phyloP scores from a whole-genome alignment of 179 eudicot species.

The Vitellaria paradoxa region DNA sequence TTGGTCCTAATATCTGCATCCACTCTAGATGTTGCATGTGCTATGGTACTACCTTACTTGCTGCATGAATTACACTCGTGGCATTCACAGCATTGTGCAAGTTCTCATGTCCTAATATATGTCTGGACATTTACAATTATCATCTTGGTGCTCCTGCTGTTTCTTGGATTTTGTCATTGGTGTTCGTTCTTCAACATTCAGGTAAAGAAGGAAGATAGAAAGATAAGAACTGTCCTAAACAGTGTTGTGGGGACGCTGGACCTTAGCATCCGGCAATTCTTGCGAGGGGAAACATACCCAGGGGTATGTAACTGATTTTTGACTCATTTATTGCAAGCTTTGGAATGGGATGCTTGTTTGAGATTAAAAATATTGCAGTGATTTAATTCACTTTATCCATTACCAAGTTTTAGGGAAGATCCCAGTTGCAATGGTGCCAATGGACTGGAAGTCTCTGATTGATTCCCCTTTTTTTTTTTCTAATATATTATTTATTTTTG shows the following conservation, averaged over 20 bases:
- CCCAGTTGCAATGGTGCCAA: not conserved
- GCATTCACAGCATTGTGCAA: not conserved
- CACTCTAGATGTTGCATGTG: not conserved
- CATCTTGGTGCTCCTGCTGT: not conserved
- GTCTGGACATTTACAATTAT: not conserved
- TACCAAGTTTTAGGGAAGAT: not conserved
- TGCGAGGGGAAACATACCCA: conserved; percentile 68
- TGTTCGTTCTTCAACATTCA: conserved; percentile 20
- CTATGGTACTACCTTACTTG: not conserved
- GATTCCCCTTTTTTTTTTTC: not conserved
- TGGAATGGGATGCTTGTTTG: not conserved
- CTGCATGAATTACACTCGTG: not conserved
- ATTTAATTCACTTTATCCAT: not conserved
- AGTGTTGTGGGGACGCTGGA: conserved; percentile 86
- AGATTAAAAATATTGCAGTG: not conserved
- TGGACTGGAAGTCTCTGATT: not conserved
- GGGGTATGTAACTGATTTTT: conserved; percentile 41
- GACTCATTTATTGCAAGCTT: conserved; percentile 10
- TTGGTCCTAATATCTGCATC: no score
- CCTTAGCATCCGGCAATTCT: conserved; percentile 63
- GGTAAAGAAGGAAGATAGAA: conserved; percentile 74
- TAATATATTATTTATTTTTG: not conserved
- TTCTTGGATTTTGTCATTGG: conserved; percentile 10
- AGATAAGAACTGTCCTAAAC: conserved; percentile 64
- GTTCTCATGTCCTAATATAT: not conserved